Evolutionary conservation across 805 yeast species (phyloP), one percentile per base, ranked within the genome.

Genomic region (Danielia reshetovae): DNA sequence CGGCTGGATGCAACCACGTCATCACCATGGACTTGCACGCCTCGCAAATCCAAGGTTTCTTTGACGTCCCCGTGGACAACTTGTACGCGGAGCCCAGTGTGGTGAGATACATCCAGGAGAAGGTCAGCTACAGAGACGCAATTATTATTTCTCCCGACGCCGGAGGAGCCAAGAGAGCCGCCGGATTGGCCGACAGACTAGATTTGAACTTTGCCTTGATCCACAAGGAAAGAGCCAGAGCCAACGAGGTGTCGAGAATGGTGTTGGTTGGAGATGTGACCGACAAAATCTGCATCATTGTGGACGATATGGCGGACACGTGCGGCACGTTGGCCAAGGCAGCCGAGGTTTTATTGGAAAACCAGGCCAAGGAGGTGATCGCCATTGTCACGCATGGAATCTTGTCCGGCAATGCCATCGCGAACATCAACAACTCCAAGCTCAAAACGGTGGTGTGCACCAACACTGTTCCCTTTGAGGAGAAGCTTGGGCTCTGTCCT

Each of bases 161-260:
- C 6, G 94, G 94, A 57, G 94, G 94, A 43, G 93, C 93, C 38
- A 85, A 85, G 55, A 74, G 94, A 63, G 93, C 85, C n/a, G 93
- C 93, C 7, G 80, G 83, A 7, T 65, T 85, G 45, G 93, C 93
- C 34, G 93, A 84, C 57, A 72, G 81, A 41, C 62, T 85, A 45
- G 93, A 85, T 58, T 65, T 82, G 55, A 82, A 82, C 54, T 85
- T 85, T 62, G 93, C 93, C 15, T 74, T 85, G 60, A 84, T 85
- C 48, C 93, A 85, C 60, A 85, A 85, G 58, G 94, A 85, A 61
- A 72, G 94, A 57, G 85, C 83, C 16, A 72, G 81, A 43, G 93
- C 93, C 18, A 85, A 85, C 54, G 93, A 84, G 55, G 89, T 85
- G 24, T 77, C 85, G 27, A 71, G 83, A 55, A 85, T 85, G 94